Evolutionary conservation across 2,329 filamentous ascomycete species (phyloP).

Genomic region (Trichoderma sp.): DNA sequence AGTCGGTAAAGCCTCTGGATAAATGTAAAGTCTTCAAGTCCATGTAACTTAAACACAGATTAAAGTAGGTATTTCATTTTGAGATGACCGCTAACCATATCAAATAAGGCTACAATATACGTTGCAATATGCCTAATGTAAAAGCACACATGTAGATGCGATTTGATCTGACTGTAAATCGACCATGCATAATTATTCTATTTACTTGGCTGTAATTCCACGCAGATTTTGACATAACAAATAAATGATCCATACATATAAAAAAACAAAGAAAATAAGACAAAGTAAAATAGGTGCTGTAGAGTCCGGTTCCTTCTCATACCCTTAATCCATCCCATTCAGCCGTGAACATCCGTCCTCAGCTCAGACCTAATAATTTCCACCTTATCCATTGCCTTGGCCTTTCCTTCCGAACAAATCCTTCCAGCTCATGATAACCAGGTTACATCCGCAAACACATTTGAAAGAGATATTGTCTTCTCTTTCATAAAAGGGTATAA

Average conservation of each 20-base stretch:
- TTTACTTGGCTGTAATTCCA: background rate
- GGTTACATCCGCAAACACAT: background rate
- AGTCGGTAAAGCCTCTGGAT: background rate
- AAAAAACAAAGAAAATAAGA: slow-evolving; percentile 5
- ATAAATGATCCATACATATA: background rate
- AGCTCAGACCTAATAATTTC: background rate
- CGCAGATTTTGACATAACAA: background rate
- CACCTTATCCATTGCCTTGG: slow-evolving; percentile 12
- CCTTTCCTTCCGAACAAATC: background rate
- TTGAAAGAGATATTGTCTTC: background rate
- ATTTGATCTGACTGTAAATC: background rate
- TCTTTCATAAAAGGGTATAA: slow-evolving; percentile 26
- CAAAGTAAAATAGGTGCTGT: background rate
- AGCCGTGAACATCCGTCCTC: slow-evolving; percentile 5
- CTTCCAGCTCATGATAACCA: background rate
- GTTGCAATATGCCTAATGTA: background rate
- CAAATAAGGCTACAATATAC: background rate
- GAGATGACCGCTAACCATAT: no score
- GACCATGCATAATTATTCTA: background rate
- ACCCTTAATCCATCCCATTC: background rate
- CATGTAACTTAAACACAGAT: background rate
- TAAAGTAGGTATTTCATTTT: background rate
- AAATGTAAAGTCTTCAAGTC: background rate
- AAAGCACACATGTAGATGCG: background rate
- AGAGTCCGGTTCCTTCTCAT: background rate